These are phyloP conservation scores for Neobulgaria alba DNA, from an alignment of 2,329 filamentous ascomycete genomes.

Conservation along the genomic window DNA sequence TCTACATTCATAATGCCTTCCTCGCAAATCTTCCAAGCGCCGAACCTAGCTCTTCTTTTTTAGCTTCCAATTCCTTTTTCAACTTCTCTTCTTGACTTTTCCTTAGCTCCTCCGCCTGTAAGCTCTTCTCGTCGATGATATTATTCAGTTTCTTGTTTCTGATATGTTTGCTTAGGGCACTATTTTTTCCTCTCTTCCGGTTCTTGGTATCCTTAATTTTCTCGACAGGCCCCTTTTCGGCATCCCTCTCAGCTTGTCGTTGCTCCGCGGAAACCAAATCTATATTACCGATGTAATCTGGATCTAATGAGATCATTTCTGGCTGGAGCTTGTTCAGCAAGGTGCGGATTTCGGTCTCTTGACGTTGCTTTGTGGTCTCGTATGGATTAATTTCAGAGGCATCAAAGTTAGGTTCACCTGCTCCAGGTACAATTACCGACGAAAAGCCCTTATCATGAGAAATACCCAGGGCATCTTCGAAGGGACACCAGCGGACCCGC, in stretches of 20 bases:
- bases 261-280: conserved; percentile 75
- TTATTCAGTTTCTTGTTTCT: conserved; percentile 90
- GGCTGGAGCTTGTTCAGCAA: conserved; percentile 92
- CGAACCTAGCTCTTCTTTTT: conserved; percentile 69
- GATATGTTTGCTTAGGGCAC: conserved; percentile 76
- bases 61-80: conserved; percentile 57
- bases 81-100: conserved; percentile 58
- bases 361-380: conserved; percentile 85
- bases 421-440: conserved; percentile 81
- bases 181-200: conserved; percentile 80
- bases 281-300: conserved; percentile 82
- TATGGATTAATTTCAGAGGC: conserved; percentile 90
- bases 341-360: conserved; percentile 82
- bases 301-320: conserved; percentile 94
- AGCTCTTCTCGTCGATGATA: conserved; percentile 88
- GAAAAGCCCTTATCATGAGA: conserved; percentile 81
- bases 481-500: conserved; percentile 84
- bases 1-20: too few species aligned
- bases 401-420: conserved; percentile 96
- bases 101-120: conserved; percentile 77
- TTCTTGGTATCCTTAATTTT: conserved; percentile 60
- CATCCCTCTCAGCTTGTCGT: conserved; percentile 65
- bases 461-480: conserved; percentile 84
- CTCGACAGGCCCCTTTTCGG: conserved; percentile 59
- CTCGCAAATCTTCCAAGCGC: conserved; percentile 78